Percentiles rank a stretch among this genome's conserved stretches.
These are phyloP conservation scores for Colletotrichum phormii DNA, from an alignment of 2,329 filamentous ascomycete genomes.

Conservation along the genomic window DNA sequence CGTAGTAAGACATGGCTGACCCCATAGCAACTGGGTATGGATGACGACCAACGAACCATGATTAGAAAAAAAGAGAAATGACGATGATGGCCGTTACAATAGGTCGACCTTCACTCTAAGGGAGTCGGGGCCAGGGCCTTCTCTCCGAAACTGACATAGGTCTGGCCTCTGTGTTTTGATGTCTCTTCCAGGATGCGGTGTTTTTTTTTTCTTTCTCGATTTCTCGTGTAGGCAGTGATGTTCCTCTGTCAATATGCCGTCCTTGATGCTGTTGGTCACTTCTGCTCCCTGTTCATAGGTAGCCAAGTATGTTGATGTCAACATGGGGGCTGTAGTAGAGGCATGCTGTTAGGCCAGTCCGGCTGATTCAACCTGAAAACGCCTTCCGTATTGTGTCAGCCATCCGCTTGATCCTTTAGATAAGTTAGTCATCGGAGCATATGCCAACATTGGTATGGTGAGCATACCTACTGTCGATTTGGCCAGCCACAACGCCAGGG, in stretches of 20 bases:
- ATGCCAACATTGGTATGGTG: background rate
- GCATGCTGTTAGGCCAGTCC: background rate
- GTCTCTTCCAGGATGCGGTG: background rate
- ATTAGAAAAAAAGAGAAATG: background rate
- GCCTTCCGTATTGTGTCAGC: background rate
- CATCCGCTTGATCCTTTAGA: background rate
- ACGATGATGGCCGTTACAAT: background rate
- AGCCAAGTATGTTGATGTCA: background rate
- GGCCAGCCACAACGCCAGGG: slow-evolving; percentile 1
- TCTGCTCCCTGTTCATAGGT: background rate
- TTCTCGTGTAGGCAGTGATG: background rate
- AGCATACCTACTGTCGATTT: background rate
- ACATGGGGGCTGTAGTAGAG: background rate
- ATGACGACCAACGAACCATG: background rate
- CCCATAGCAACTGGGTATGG: background rate
- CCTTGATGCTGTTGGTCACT: background rate
- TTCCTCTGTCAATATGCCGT: background rate
- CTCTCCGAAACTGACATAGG: background rate
- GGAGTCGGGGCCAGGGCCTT: background rate
- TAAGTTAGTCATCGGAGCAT: background rate
- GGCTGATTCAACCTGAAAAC: background rate
- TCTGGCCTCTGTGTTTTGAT: background rate
- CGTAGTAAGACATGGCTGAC: background rate
- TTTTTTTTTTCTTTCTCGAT: background rate
- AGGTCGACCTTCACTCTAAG: too few species aligned